These are phyloP conservation scores for Sicyos baderoa DNA, from an alignment of 306 rosid species.

Conservation along the genomic window DNA sequence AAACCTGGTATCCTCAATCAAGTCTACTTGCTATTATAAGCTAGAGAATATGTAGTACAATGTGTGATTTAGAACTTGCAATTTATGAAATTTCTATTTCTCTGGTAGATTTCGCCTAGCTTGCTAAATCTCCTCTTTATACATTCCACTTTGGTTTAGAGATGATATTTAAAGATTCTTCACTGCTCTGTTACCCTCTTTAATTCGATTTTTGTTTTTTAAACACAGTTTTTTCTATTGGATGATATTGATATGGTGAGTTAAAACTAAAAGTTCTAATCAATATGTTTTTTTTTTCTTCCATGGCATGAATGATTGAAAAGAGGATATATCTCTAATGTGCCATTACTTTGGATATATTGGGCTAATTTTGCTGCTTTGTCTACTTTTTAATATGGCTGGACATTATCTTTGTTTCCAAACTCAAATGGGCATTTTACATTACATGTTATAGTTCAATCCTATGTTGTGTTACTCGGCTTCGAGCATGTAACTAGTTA, in stretches of 20 bases:
- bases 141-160: not conserved
- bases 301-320: not conserved
- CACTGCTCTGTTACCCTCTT: not conserved
- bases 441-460: not conserved
- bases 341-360: not conserved
- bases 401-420: not conserved
- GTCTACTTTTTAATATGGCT: not conserved
- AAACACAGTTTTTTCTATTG: not conserved
- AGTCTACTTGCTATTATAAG: conserved; percentile 10
- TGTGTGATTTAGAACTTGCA: too few species aligned
- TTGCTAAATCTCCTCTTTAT: not conserved
- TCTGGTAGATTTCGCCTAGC: not conserved
- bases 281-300: not conserved
- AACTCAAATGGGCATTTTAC: conserved; percentile 5
- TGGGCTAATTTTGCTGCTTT: not conserved
- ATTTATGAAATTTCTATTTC: not conserved
- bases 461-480: not conserved
- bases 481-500: not conserved
- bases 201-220: not conserved
- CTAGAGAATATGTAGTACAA: not conserved
- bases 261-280: not conserved
- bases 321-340: not conserved
- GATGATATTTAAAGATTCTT: not conserved
- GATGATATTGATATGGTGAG: not conserved
- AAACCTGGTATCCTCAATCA: conserved; percentile 62